Percentiles rank a stretch among this genome's conserved stretches.
phyloP scores from a whole-genome alignment of 2,329 filamentous ascomycete species.

The Drechslera avenae region DNA sequence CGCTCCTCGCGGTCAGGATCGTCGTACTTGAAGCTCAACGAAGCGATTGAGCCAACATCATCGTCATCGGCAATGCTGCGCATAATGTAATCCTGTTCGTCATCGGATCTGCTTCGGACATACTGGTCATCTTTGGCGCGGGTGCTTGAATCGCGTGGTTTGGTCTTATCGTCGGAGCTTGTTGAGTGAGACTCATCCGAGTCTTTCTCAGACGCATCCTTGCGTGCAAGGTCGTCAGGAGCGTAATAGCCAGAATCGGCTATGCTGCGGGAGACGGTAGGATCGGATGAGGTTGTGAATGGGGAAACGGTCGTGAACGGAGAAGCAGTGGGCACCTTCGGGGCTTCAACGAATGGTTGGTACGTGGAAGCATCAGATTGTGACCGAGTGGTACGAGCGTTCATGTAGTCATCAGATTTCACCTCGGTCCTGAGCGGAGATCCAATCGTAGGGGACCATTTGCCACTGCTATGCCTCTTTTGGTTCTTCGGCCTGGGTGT shows the following conservation, averaged over 20 bases:
- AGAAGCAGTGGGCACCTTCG: slow-evolving; percentile 22
- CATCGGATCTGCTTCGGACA: slow-evolving; percentile 15
- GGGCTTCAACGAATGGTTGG: slow-evolving; percentile 20
- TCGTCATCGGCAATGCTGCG: slow-evolving; percentile 26
- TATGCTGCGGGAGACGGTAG: slow-evolving; percentile 22
- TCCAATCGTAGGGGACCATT: slow-evolving; percentile 49
- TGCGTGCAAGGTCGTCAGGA: slow-evolving; percentile 33
- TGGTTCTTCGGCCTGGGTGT: slow-evolving; percentile 55
- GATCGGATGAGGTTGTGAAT: slow-evolving; percentile 9
- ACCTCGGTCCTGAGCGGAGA: slow-evolving; percentile 54
- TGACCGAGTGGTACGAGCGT: slow-evolving; percentile 14
- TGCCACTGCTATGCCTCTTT: slow-evolving; percentile 51
- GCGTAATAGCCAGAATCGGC: slow-evolving; percentile 44
- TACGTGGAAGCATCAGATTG: slow-evolving; percentile 16
- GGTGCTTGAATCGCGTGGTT: slow-evolving; percentile 18
- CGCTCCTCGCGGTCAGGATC: slow-evolving; percentile 41
- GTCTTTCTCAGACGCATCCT: slow-evolving; percentile 32
- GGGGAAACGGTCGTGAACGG: slow-evolving; percentile 6
- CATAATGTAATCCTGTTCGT: slow-evolving; percentile 17
- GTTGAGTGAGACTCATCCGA: slow-evolving; percentile 44
- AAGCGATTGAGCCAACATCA: slow-evolving; percentile 31
- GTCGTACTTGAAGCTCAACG: slow-evolving; percentile 33
- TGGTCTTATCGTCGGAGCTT: slow-evolving; percentile 38
- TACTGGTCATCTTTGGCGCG: slow-evolving; percentile 9
- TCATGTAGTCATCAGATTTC: slow-evolving; percentile 52